Evolutionary conservation across 148 eudicot species (phyloP).

Genomic region (Amaranthus hypochondriacus): DNA sequence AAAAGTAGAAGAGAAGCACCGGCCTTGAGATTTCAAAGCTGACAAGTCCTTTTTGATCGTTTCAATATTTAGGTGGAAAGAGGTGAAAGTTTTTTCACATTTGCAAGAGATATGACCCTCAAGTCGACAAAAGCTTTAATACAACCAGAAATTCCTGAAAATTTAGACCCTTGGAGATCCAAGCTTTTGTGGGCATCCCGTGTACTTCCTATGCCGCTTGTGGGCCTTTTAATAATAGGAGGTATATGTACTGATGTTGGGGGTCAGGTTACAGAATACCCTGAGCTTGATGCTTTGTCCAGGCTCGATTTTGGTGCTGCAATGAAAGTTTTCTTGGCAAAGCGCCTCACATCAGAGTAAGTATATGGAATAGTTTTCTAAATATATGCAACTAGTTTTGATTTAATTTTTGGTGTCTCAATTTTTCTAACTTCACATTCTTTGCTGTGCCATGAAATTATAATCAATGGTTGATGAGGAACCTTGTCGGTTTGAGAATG

Average conservation of each 20-base stretch:
- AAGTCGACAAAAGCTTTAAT: slow-evolving; percentile 77
- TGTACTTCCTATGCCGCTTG: slow-evolving; percentile 92
- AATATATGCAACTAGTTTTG: not conserved
- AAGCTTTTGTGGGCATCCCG: slow-evolving; percentile 96
- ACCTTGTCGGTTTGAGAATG: not conserved
- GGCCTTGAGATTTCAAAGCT: slow-evolving; percentile 1
- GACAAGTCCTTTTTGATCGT: slow-evolving; percentile 11
- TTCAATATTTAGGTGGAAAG: slow-evolving; percentile 55
- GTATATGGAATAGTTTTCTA: slow-evolving; percentile 22
- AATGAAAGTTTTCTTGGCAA: slow-evolving; percentile 88
- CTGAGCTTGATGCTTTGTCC: slow-evolving; percentile 81
- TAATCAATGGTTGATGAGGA: not conserved
- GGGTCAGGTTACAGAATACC: slow-evolving; percentile 55
- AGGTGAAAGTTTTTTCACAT: slow-evolving; percentile 87
- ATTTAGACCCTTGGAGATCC: slow-evolving; percentile 87
- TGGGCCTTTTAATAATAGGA: slow-evolving; percentile 82
- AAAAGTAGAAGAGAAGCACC: not conserved
- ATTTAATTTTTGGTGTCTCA: not conserved
- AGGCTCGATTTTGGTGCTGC: slow-evolving; percentile 93
- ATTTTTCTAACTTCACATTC: not conserved
- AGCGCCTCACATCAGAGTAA: slow-evolving; percentile 89
- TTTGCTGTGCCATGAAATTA: not conserved
- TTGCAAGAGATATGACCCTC: slow-evolving; percentile 93
- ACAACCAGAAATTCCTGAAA: slow-evolving; percentile 58
- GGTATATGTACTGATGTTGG: slow-evolving; percentile 69